Evolutionary conservation across 352 stramenopile species (phyloP).

Genomic region (Elongisporangium anandrum): DNA sequence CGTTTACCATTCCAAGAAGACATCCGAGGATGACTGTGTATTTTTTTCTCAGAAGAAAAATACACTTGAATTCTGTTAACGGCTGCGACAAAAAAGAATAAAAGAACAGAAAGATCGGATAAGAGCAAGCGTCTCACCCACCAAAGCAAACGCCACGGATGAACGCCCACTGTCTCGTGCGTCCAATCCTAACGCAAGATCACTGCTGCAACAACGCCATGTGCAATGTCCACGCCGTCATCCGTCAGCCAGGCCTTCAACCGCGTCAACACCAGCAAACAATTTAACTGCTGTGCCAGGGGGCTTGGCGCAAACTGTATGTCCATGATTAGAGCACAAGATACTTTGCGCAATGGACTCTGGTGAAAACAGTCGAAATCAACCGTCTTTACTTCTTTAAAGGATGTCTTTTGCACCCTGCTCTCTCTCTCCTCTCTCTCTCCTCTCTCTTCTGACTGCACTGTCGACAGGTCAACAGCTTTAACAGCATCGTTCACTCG

Average conservation of each 20-base stretch:
- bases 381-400: neutral
- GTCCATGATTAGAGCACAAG: neutral
- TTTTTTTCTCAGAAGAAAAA: neutral
- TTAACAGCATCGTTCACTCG: neutral
- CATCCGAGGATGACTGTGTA: neutral
- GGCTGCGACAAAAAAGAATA: neutral
- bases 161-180: neutral
- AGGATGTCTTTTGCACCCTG: neutral
- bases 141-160: too few relatives aligned
- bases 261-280: neutral
- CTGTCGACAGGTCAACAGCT: neutral
- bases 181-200: neutral
- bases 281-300: neutral
- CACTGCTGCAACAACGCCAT: neutral
- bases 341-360: neutral
- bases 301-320: neutral
- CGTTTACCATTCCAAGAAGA: neutral
- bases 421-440: slow-evolving; percentile 3
- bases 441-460: slow-evolving; percentile 1
- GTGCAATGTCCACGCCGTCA: neutral
- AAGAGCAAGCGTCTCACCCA: too few relatives aligned
- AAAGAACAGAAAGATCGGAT: neutral
- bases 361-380: neutral
- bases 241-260: neutral
- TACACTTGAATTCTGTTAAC: neutral